Evolutionary conservation across 129 eudicot genomes (phyloP).

Genomic region (Ambrosia trifida): DNA sequence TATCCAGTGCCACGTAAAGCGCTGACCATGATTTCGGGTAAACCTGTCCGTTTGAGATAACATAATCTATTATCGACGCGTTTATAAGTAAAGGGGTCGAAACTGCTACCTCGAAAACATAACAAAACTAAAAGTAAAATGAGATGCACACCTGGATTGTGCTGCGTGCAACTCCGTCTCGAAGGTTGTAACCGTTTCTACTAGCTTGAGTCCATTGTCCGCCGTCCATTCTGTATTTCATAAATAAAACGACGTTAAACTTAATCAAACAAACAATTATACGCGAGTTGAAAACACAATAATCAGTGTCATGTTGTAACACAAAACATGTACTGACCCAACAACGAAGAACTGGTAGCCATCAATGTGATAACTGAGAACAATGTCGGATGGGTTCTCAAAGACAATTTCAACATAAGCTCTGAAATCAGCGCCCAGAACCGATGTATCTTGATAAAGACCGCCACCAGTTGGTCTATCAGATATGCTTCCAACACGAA

Average conservation of each 20-base stretch:
- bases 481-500: constrained; percentile 74
- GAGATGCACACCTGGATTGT: constrained; percentile 64
- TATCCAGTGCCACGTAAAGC: constrained; percentile 72
- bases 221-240: constrained; percentile 79
- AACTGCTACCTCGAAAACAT: background rate
- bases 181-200: constrained; percentile 73
- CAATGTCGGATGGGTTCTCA: constrained; percentile 66
- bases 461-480: constrained; percentile 70
- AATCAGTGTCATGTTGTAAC: background rate
- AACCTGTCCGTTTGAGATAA: constrained; percentile 43
- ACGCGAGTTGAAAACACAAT: background rate
- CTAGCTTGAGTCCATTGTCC: constrained; percentile 79
- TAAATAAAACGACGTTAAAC: background rate
- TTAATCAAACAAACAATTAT: background rate
- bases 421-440: constrained; percentile 76
- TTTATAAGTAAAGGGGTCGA: constrained; percentile 1
- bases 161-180: constrained; percentile 78
- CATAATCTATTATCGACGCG: background rate
- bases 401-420: constrained; percentile 78
- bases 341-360: constrained; percentile 93
- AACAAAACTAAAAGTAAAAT: background rate
- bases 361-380: constrained; percentile 79
- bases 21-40: constrained; percentile 95
- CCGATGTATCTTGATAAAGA: constrained; percentile 66
- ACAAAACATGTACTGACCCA: constrained; percentile 50